Percentiles rank a stretch among this genome's conserved stretches.
phyloP scores from a whole-genome alignment of 768 basidiomycete genomes.

The Rhizopogon rudus region DNA sequence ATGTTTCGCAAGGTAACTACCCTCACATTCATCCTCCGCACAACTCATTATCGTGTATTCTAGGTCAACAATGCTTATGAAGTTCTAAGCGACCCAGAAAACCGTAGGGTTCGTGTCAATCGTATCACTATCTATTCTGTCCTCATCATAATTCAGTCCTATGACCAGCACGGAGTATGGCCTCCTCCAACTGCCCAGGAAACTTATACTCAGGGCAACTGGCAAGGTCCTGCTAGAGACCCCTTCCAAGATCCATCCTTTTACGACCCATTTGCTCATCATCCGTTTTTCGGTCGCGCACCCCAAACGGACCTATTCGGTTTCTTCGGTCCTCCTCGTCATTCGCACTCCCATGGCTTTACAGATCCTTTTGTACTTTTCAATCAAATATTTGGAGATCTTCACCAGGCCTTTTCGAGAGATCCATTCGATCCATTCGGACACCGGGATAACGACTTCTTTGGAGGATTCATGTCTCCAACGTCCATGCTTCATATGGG shows the following conservation, averaged over 20 bases:
- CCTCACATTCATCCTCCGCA: slow-evolving; percentile 28
- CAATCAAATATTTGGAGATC: slow-evolving; percentile 60
- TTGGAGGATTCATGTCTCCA: slow-evolving; percentile 2
- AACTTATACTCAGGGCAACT: slow-evolving; percentile 5
- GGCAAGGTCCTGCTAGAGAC: slow-evolving; percentile 10
- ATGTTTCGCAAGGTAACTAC: slow-evolving; percentile 37
- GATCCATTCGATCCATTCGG: slow-evolving; percentile 30
- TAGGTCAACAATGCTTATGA: slow-evolving; percentile 80
- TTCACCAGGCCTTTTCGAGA: slow-evolving; percentile 27
- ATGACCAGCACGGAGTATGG: slow-evolving; percentile 71
- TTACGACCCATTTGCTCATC: slow-evolving; percentile 15
- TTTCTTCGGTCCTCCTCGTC: slow-evolving; percentile 16
- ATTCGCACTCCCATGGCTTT: slow-evolving; percentile 32
- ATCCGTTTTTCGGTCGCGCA: slow-evolving; percentile 20
- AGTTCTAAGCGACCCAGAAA: slow-evolving; percentile 58
- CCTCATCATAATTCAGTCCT: slow-evolving; percentile 36
- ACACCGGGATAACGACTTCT: slow-evolving; percentile 12
- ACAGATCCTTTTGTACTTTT: slow-evolving; percentile 76
- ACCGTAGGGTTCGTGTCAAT: slow-evolving; percentile 40
- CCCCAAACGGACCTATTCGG: slow-evolving; percentile 21
- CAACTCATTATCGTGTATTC: background rate
- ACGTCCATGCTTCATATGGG: background rate
- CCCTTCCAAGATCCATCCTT: slow-evolving; percentile 17
- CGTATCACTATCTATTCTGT: background rate
- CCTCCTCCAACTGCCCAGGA: slow-evolving; percentile 48